Percentiles rank a stretch among this genome's conserved stretches.
These are phyloP conservation scores for Verticillium klebahnii DNA, from an alignment of 2,329 filamentous ascomycete genomes.

Conservation along the genomic window DNA sequence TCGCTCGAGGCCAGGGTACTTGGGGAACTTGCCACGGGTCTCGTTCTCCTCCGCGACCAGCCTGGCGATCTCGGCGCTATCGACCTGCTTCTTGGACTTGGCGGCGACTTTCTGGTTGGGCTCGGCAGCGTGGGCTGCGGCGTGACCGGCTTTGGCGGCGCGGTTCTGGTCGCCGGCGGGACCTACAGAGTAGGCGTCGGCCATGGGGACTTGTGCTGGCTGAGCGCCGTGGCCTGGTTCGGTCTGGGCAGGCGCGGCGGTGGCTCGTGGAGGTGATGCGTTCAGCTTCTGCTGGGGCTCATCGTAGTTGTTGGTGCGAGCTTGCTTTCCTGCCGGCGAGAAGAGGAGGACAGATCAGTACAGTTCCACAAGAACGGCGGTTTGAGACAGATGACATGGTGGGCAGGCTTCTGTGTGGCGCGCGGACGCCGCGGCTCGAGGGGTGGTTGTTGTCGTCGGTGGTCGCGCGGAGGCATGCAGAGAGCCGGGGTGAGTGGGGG, in stretches of 20 bases:
- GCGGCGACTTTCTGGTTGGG: constrained; percentile 50
- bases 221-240: neutral
- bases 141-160: constrained; percentile 62
- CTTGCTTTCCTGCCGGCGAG: constrained; percentile 69
- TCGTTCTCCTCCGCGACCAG: constrained; percentile 91
- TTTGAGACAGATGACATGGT: neutral
- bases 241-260: neutral
- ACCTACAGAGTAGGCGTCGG: constrained; percentile 57
- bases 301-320: constrained; percentile 59
- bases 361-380: neutral
- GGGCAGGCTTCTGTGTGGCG: neutral
- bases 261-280: constrained; percentile 38
- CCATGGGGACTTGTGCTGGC: constrained; percentile 49
- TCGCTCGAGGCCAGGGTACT: constrained; percentile 76
- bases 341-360: constrained; percentile 14
- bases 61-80: constrained; percentile 71
- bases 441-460: neutral
- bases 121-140: constrained; percentile 58
- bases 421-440: neutral
- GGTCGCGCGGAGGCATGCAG: neutral
- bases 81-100: constrained; percentile 33
- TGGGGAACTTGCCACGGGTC: constrained; percentile 76
- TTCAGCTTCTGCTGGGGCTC: constrained; percentile 50
- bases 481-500: neutral
- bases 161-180: constrained; percentile 60